Percentiles rank a stretch among this genome's conserved stretches.
These are phyloP conservation scores for Dichotomopilus funicola DNA, from an alignment of 2,329 filamentous ascomycete genomes.

Conservation along the genomic window DNA sequence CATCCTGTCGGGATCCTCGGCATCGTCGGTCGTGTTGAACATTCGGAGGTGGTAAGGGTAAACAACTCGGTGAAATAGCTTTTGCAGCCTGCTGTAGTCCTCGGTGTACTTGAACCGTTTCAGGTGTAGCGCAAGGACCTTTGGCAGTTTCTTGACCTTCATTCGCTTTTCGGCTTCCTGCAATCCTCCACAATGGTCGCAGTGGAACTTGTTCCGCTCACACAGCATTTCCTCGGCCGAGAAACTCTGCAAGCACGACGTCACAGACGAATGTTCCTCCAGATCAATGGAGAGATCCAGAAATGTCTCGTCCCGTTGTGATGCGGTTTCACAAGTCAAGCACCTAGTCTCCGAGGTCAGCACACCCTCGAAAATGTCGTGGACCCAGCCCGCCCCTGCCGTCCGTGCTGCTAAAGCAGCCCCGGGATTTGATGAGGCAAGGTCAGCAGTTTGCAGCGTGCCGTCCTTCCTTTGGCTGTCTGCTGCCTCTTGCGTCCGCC, in stretches of 20 bases:
- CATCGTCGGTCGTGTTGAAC: conserved; percentile 96
- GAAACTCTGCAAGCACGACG: conserved; percentile 89
- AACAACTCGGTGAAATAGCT: conserved; percentile 92
- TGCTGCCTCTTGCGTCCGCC: conserved; percentile 49
- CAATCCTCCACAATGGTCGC: conserved; percentile 90
- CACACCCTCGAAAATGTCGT: conserved; percentile 92
- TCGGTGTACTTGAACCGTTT: conserved; percentile 99
- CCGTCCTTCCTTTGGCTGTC: conserved; percentile 36
- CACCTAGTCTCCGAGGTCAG: conserved; percentile 95
- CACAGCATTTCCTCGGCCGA: conserved; percentile 98
- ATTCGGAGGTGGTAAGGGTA: conserved; percentile 95
- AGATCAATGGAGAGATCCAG: conserved; percentile 93
- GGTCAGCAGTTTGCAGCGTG: conserved; percentile 46
- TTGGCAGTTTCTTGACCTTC: conserved; percentile 95
- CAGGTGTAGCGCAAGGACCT: conserved; percentile 83
- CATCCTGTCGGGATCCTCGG: conserved; percentile 83
- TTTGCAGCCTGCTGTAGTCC: conserved; percentile 86
- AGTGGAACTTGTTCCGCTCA: conserved; percentile 98
- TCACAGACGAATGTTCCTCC: conserved; percentile 92
- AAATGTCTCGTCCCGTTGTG: conserved; percentile 91
- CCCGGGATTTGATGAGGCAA: conserved; percentile 26
- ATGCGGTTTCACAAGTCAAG: conserved; percentile 91
- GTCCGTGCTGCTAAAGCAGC: conserved; percentile 41
- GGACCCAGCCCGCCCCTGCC: conserved; percentile 78
- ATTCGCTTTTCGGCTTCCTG: conserved; percentile 98